These are phyloP conservation scores for Gamarada debralockiae DNA, from an alignment of 495 filamentous ascomycete species.

Conservation along the genomic window DNA sequence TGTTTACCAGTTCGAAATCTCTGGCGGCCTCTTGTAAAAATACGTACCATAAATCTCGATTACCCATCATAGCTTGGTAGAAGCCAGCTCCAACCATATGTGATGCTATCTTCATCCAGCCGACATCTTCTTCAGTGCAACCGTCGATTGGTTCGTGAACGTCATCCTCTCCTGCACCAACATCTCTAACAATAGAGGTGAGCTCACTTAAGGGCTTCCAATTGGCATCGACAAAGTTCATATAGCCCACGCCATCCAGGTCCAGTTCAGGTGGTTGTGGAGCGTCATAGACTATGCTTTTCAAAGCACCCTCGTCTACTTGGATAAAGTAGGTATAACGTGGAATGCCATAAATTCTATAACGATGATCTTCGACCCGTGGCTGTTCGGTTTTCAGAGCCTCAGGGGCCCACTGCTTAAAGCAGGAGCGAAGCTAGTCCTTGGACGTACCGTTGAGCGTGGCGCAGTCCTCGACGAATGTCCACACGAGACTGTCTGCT, in stretches of 20 bases:
- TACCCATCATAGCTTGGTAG: not conserved
- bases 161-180: no score
- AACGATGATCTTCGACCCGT: constrained; percentile 1
- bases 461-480: constrained; percentile 27
- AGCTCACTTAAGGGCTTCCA: no score
- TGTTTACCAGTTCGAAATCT: not conserved
- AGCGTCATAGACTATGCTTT: constrained; percentile 21
- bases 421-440: constrained; percentile 25
- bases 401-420: constrained; percentile 24
- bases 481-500: constrained; percentile 27
- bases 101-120: constrained; percentile 27
- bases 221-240: constrained; percentile 22
- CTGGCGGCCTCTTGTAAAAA: constrained; percentile 6
- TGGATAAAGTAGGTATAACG: constrained; percentile 27
- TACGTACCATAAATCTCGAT: constrained; percentile 2
- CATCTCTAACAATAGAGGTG: constrained; percentile 7
- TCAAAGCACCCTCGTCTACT: constrained; percentile 27
- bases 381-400: constrained; percentile 21
- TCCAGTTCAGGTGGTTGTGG: constrained; percentile 3
- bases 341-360: not conserved
- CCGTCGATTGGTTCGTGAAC: constrained; percentile 26
- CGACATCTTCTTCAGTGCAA: constrained; percentile 27
- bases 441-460: constrained; percentile 27
- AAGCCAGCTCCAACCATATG: constrained; percentile 1
- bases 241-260: constrained; percentile 11